Evolutionary conservation across 1,139 yeast species (phyloP).

Genomic region (Pichia sp.): DNA sequence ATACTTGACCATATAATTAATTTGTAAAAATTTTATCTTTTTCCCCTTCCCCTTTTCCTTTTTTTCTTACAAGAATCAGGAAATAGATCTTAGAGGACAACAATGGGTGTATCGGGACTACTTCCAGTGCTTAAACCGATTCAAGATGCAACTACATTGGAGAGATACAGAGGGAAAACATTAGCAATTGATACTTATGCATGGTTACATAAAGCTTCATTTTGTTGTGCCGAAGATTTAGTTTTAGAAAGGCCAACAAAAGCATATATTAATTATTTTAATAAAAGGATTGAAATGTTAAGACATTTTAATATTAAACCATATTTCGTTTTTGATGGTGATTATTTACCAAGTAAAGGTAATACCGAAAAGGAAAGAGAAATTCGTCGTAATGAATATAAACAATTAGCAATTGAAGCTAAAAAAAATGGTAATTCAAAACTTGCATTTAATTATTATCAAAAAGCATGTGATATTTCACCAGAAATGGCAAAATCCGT

Average conservation of each 20-base stretch:
- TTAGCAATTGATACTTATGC: conserved; percentile 94
- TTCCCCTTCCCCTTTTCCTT: too few species aligned
- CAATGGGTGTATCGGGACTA: conserved; percentile 79
- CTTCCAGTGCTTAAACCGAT: conserved; percentile 69
- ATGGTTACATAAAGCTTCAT: conserved; percentile 88
- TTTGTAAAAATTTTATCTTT: too few species aligned
- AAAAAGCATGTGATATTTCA: conserved; percentile 81
- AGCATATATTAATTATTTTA: conserved; percentile 53
- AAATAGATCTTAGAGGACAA: too few species aligned
- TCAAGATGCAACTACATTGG: conserved; percentile 53
- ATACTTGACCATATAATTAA: too few species aligned
- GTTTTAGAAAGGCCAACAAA: conserved; percentile 67
- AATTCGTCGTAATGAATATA: conserved; percentile 50
- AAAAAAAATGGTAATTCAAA: conserved; percentile 46
- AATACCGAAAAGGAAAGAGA: conserved; percentile 66
- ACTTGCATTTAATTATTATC: conserved; percentile 62
- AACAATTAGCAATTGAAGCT: conserved; percentile 46
- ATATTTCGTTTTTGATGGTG: conserved; percentile 92
- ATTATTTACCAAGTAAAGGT: conserved; percentile 70
- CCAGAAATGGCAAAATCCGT: conserved; percentile 87
- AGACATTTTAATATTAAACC: conserved; percentile 66
- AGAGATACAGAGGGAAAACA: conserved; percentile 63
- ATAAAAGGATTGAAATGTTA: conserved; percentile 62
- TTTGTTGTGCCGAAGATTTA: conserved; percentile 79
- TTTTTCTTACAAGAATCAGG: too few species aligned